phyloP scores from a whole-genome alignment of 2,329 filamentous ascomycete species.

The Lomentospora prolificans region DNA sequence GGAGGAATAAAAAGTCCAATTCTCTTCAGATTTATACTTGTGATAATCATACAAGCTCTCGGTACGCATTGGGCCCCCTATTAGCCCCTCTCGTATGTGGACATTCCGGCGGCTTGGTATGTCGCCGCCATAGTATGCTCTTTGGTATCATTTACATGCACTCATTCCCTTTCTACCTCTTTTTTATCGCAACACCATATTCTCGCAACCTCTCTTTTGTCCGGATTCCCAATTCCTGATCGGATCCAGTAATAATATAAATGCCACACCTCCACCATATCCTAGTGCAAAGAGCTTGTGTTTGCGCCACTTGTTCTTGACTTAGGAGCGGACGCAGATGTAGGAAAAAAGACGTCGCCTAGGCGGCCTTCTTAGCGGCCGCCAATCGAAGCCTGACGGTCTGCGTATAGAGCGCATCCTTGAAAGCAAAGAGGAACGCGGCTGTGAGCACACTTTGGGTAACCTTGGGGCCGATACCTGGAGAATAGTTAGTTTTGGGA shows the following conservation, averaged over 20 bases:
- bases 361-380: conserved; percentile 26
- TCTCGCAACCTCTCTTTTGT: neutral
- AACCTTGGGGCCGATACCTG: conserved; percentile 91
- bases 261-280: neutral
- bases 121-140: neutral
- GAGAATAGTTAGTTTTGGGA: neutral
- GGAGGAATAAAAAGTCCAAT: neutral
- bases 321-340: neutral
- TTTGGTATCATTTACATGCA: conserved; percentile 5
- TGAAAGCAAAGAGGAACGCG: conserved; percentile 94
- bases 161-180: neutral
- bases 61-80: neutral
- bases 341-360: neutral
- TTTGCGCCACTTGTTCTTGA: neutral
- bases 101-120: neutral
- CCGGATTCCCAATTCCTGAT: neutral
- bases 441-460: conserved; percentile 95
- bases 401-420: conserved; percentile 87
- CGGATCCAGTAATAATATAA: neutral
- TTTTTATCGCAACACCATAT: neutral
- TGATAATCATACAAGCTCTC: neutral
- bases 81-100: neutral
- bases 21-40: neutral
- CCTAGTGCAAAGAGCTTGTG: neutral
- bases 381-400: conserved; percentile 55